Base-by-base conservation (phyloP, 352 stramenopile genomes). In the Elongisporangium prolatum region DNA sequence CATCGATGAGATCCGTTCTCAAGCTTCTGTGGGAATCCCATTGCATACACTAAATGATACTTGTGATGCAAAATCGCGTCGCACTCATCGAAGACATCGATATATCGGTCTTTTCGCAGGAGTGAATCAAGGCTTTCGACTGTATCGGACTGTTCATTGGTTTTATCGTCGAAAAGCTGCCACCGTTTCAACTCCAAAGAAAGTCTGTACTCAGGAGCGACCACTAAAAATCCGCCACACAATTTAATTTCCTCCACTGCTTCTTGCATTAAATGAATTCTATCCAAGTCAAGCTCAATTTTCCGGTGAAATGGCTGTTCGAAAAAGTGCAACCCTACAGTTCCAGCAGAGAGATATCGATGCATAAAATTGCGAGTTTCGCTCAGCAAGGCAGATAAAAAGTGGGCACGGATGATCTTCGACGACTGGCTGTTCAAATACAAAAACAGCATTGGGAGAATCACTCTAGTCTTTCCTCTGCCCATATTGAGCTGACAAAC, bases 401-500 rank as follows among this genome's bases (percentile, higher is more conserved):
- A 90, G 49, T 92, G 77, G 0, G 80, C 65, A 2, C 84, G 80
- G 7, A 86, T 68, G 11, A 90, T 57, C 44, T 4, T 60, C 4
- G 7, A 47, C 20, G 37, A 65, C 34, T 38, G 65, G 4, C 68
- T 67, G 17, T 54, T 71, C 34, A 68, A 94, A 60, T 93, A 68
- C 6, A 97, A 69, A 16, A 95, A 86, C 1, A 97, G 65, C 86
- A 97, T 95, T 0, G 89, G 89, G 10, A 96, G 52, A 55, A 97
- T 94, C 25, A 97, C 89, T 4, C 76, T 63, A n/a, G 85, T 96
- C 69, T 96, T 95, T n/a, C 88, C 88, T 21, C 83, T 65, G 0
- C 87, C 89, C 86, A 96, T 96, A 58, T 95, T 95, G 6, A 97
- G 71, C 57, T 97, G 85, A 13, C 82, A 88, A 11, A 95, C 77